Evolutionary conservation across 768 basidiomycete genomes (phyloP), one percentile per base, ranked within the genome.

Genomic region (Cubamyces sp.): DNA sequence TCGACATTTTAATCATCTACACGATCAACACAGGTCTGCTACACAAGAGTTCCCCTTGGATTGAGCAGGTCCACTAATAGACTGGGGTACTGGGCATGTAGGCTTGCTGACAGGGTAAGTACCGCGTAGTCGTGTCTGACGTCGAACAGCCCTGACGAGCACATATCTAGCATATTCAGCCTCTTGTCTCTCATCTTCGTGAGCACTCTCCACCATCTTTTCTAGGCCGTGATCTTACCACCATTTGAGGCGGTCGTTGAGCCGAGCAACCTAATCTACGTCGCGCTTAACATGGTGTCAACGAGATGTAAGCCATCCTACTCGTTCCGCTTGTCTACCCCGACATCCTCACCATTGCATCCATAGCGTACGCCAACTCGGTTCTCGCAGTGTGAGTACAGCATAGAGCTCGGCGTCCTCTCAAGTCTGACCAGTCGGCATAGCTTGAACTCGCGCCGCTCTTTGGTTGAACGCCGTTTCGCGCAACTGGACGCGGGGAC

Each of bases 21-120:
- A 50, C 52, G 5, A 61, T 61, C 41, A 61, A 61, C 47, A 61
- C 60, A 6, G 60, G 60, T 61, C 9, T 7, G 54, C 15, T 34
- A 11, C 9, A 1, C 34, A 11, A 34, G 4, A 34, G 6, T 34
- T 34, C 9, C 28, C 3, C 28, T 30, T 34, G 34, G 4, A 1
- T 34, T 11, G 9, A 34, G 9, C 34, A 6, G 5, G 34, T 9
- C 9, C 34, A 34, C 34, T 34, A 5, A 34, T 9, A 11, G 34
- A 34, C 9, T 11, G 4, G 34, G 34, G 9, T 9, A 1, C 9
- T 34, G 34, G 34, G 34, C 4, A 11, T 9, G 9, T 34, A 56
- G 54, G 54, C 3, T 16, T 56, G 1, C 9, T 56, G 12, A 56
- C 54, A 2, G 54, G 54, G 54, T 56, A 21, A 25, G n/a, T 26